phyloP scores from a whole-genome alignment of 2,329 filamentous ascomycete species.

The Chaetomiaceae sp. region DNA sequence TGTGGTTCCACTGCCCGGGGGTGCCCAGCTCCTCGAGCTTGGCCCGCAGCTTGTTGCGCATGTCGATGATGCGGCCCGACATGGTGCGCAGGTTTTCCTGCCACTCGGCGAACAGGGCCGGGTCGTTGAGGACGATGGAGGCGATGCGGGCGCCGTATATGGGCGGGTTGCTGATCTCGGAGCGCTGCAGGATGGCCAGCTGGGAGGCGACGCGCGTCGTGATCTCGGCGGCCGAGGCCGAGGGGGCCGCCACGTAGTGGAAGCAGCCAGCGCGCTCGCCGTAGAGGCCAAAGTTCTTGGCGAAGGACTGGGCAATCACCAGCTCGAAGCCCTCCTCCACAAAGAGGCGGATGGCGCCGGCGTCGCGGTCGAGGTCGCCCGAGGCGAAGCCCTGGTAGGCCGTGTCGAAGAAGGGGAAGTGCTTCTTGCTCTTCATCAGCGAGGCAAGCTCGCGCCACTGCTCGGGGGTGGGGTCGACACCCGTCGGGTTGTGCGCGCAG shows the following conservation, averaged over 20 bases:
- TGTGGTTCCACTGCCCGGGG: slow-evolving; percentile 91
- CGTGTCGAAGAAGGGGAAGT: slow-evolving; percentile 98
- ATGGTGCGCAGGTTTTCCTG: slow-evolving; percentile 87
- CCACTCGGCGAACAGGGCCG: slow-evolving; percentile 81
- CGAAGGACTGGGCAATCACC: slow-evolving; percentile 86
- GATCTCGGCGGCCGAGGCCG: slow-evolving; percentile 56
- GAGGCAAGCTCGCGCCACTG: slow-evolving; percentile 90
- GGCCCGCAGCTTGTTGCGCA: slow-evolving; percentile 72
- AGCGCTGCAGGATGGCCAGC: slow-evolving; percentile 89
- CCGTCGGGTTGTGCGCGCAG: slow-evolving; percentile 97
- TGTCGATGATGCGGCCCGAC: slow-evolving; percentile 90
- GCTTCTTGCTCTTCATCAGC: slow-evolving; percentile 69
- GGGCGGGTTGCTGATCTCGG: slow-evolving; percentile 95
- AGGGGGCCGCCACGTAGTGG: slow-evolving; percentile 80
- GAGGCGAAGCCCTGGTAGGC: slow-evolving; percentile 98
- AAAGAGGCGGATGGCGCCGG: slow-evolving; percentile 92
- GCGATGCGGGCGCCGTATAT: slow-evolving; percentile 91
- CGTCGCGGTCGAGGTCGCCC: slow-evolving; percentile 78
- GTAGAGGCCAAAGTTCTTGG: slow-evolving; percentile 97
- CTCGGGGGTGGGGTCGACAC: slow-evolving; percentile 86
- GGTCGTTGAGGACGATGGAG: slow-evolving; percentile 76
- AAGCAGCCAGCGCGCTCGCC: slow-evolving; percentile 95
- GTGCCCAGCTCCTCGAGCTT: slow-evolving; percentile 83
- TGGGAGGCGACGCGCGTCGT: slow-evolving; percentile 74
- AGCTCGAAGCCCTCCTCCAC: slow-evolving; percentile 87